phyloP scores from a whole-genome alignment of 768 basidiomycete species.

The Coprinopsis cinerea region DNA sequence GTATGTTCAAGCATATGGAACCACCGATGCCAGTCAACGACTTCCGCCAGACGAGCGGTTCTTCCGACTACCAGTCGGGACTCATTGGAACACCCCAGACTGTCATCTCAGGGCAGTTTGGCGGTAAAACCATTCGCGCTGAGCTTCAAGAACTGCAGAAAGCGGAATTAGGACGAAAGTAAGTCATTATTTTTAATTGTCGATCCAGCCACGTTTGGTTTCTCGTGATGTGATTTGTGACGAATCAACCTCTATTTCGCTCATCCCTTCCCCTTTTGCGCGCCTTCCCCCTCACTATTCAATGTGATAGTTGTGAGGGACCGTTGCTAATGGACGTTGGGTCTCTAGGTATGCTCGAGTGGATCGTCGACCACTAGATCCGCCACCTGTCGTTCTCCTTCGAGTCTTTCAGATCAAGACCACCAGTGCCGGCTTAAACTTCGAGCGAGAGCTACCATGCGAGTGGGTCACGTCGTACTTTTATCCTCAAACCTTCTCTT shows the following conservation, averaged over 20 bases:
- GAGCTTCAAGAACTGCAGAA: slow-evolving; percentile 60
- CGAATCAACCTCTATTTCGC: slow-evolving; percentile 8
- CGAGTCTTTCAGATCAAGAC: slow-evolving; percentile 44
- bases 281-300: slow-evolving; percentile 5
- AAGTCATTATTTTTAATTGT: slow-evolving; percentile 13
- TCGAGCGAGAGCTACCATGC: slow-evolving; percentile 46
- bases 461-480: slow-evolving; percentile 30
- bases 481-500: slow-evolving; percentile 3
- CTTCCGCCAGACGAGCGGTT: slow-evolving; percentile 10
- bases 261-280: slow-evolving; percentile 4
- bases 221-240: slow-evolving; percentile 9
- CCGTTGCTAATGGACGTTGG: slow-evolving; percentile 6
- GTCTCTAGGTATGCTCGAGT: slow-evolving; percentile 47
- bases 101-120: slow-evolving; percentile 46
- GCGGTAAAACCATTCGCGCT: slow-evolving; percentile 40
- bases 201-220: slow-evolving; percentile 1
- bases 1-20: slow-evolving; percentile 12
- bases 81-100: slow-evolving; percentile 7
- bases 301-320: slow-evolving; percentile 8
- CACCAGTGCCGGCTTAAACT: slow-evolving; percentile 30
- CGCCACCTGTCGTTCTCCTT: slow-evolving; percentile 52
- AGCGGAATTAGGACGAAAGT: slow-evolving; percentile 66
- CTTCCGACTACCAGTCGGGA: slow-evolving; percentile 6
- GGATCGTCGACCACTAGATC: slow-evolving; percentile 64
- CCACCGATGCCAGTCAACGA: slow-evolving; percentile 7